Evolutionary conservation across 2,329 filamentous ascomycete genomes (phyloP).

Genomic region (Fusarium solani-melongenae): DNA sequence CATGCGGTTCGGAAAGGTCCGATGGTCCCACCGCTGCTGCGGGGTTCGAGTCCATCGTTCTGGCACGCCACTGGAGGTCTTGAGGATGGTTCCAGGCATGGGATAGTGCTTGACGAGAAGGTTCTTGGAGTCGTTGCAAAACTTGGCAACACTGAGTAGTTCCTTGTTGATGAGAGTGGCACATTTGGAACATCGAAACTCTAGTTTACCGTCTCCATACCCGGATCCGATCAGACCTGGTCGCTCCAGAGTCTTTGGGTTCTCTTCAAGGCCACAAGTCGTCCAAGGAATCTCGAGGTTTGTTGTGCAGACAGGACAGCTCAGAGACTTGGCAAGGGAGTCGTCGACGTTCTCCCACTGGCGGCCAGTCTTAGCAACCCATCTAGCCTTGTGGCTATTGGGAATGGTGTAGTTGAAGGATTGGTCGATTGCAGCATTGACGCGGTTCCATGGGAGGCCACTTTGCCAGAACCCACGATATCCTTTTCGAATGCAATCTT

Average conservation of each 20-base stretch:
- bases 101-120: slow-evolving; percentile 56
- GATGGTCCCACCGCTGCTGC: slow-evolving; percentile 29
- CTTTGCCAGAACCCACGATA: slow-evolving; percentile 59
- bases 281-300: slow-evolving; percentile 65
- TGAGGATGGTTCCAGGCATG: slow-evolving; percentile 76
- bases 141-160: slow-evolving; percentile 66
- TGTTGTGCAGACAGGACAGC: slow-evolving; percentile 55
- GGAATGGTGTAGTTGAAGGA: slow-evolving; percentile 64
- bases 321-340: slow-evolving; percentile 53
- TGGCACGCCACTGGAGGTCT: slow-evolving; percentile 63
- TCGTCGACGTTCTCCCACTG: slow-evolving; percentile 68
- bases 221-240: slow-evolving; percentile 61
- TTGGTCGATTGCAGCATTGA: slow-evolving; percentile 65
- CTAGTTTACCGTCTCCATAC: slow-evolving; percentile 70
- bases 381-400: slow-evolving; percentile 53
- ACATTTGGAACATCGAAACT: slow-evolving; percentile 63
- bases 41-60: slow-evolving; percentile 22
- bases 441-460: slow-evolving; percentile 70
- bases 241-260: slow-evolving; percentile 11
- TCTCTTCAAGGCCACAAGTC: slow-evolving; percentile 46
- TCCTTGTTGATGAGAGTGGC: slow-evolving; percentile 63
- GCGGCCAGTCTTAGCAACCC: slow-evolving; percentile 57
- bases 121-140: slow-evolving; percentile 65
- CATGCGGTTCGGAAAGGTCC: slow-evolving; percentile 69
- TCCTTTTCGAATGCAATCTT: slow-evolving; percentile 37